These are phyloP conservation scores for Cyclocybe aegerita DNA, from an alignment of 768 basidiomycete species.

Conservation along the genomic window DNA sequence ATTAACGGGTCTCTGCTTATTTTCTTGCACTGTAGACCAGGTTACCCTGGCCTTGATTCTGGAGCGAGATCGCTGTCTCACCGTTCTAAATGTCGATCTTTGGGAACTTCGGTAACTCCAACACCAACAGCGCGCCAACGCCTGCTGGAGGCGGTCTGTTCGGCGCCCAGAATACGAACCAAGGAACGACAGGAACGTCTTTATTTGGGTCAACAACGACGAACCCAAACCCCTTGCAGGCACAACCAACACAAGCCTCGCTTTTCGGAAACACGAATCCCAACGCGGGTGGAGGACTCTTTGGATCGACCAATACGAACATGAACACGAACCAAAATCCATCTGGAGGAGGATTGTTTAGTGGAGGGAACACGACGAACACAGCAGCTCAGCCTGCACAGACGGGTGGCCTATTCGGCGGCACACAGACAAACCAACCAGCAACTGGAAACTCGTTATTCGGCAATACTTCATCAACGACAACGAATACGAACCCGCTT, in stretches of 20 bases:
- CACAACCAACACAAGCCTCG: constrained; percentile 12
- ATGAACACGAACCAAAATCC: constrained; percentile 3
- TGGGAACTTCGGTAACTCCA: constrained; percentile 17
- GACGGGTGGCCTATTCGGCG: constrained; percentile 13
- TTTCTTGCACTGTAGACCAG: too few relatives aligned
- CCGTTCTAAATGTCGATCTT: constrained; percentile 22
- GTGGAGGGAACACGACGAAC: neutral
- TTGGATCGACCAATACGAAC: neutral
- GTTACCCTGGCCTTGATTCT: too few relatives aligned
- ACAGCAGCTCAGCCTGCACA: too few relatives aligned
- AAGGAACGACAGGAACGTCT: constrained; percentile 9
- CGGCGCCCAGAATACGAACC: constrained; percentile 13
- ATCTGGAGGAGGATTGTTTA: constrained; percentile 12
- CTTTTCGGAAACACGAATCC: constrained; percentile 11
- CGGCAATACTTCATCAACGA: neutral
- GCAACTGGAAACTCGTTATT: constrained; percentile 7
- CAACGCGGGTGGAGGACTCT: constrained; percentile 3
- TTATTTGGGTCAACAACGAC: constrained; percentile 18
- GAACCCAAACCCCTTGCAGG: constrained; percentile 12
- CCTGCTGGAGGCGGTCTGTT: constrained; percentile 18
- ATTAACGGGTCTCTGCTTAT: too few relatives aligned
- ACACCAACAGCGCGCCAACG: constrained; percentile 10
- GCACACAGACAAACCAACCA: constrained; percentile 9
- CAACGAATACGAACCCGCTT: neutral
- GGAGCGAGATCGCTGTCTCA: too few relatives aligned